Evolutionary conservation across 345 rosid genomes (phyloP).

Genomic region (Gossypium thurberi): DNA sequence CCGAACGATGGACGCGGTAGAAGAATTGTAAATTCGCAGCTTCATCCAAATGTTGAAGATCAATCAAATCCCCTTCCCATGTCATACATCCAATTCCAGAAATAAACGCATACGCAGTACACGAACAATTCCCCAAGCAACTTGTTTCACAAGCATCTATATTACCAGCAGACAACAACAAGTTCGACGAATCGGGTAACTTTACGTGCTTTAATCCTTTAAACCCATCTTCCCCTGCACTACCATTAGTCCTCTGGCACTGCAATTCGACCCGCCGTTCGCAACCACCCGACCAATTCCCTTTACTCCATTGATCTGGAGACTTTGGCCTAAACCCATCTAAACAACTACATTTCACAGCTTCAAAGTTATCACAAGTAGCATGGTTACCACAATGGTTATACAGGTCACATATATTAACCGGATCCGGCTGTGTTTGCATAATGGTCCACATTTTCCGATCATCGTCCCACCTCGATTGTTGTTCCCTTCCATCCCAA

Average conservation of each 20-base stretch:
- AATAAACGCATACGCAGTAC: slow-evolving; percentile 43
- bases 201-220: slow-evolving; percentile 23
- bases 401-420: slow-evolving; percentile 52
- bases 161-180: slow-evolving; percentile 18
- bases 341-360: slow-evolving; percentile 47
- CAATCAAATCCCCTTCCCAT: slow-evolving; percentile 52
- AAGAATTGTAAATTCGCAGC: slow-evolving; percentile 27
- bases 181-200: slow-evolving; percentile 41
- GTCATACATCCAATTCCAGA: slow-evolving; percentile 47
- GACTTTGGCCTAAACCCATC: slow-evolving; percentile 39
- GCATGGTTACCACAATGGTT: slow-evolving; percentile 71
- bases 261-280: slow-evolving; percentile 31
- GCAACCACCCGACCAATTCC: slow-evolving; percentile 53
- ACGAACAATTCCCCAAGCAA: slow-evolving; percentile 55
- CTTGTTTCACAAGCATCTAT: slow-evolving; percentile 28
- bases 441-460: slow-evolving; percentile 36
- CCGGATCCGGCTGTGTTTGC: slow-evolving; percentile 50
- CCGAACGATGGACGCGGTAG: slow-evolving; percentile 54
- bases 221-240: slow-evolving; percentile 37
- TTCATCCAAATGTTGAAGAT: slow-evolving; percentile 32
- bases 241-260: slow-evolving; percentile 33
- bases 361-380: slow-evolving; percentile 27
- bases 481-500: slow-evolving; percentile 50
- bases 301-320: slow-evolving; percentile 27
- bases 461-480: slow-evolving; percentile 41